Evolutionary conservation across 1,284 basidiomycete genomes (phyloP), one percentile per base, ranked within the genome.

Genomic region (Cryptococcus sp.): DNA sequence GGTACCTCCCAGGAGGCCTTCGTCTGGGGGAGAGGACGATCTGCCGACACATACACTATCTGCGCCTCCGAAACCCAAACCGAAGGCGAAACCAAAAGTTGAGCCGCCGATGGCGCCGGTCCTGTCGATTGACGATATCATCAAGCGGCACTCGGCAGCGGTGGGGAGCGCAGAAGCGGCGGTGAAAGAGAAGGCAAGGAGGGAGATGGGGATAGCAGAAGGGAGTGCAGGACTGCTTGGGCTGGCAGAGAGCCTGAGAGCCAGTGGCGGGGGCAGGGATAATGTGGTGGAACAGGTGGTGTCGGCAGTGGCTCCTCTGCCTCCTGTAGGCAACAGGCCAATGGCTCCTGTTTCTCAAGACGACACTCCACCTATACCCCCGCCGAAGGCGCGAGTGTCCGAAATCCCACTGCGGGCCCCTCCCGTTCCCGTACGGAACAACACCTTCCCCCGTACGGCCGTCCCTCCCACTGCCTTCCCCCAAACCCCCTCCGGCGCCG

Each of bases 51-150:
- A 33, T 9, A 33, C 50, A 16, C 50, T 39, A 35, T 13, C 20
- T 7, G 6, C 44, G 11, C 47, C n/a, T 8, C 49, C 46, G 13
- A 18, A 20, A 1, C 15, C 35, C 40, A 33, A 42, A 18, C 35
- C 24, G 24, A 20, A 36, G 8, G 33, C 28, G 9, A 33, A 33
- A 33, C 28, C 28, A 33, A 33, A 33, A 33, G 28, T 33, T 33
- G 28, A 33, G 28, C 28, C 28, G 15, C 46, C 48, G 4, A 47
- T 39, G 16, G 43, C 46, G 7, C 60, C 62, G 4, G 65, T 69
- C 45, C 61, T 67, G 52, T 71, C 73, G 1, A 79, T 79, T 46
- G 71, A 73, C 40, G 79, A 80, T 40, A 80, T 81, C 56, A 71
- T 80, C 43, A 60, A 68, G 8, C 60, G 65, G 13, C 78, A 80